Evolutionary conservation across 768 basidiomycete genomes (phyloP).

Genomic region (Hirschioporus abietinus): DNA sequence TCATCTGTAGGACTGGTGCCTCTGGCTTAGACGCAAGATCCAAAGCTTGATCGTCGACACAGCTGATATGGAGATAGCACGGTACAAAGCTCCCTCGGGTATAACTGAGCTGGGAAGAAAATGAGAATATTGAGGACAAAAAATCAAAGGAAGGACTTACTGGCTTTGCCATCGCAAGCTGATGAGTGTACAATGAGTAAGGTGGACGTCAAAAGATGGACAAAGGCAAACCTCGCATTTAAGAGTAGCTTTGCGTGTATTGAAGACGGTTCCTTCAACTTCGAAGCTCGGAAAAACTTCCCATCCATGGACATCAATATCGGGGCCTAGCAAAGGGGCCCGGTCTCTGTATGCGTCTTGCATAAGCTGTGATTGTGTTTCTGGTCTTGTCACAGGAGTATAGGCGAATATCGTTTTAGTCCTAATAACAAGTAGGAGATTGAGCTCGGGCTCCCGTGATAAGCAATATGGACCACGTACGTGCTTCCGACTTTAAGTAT

Average conservation of each 20-base stretch:
- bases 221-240: background rate
- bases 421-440: background rate
- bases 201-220: background rate
- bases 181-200: background rate
- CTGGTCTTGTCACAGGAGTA: background rate
- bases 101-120: conserved; percentile 29
- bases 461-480: background rate
- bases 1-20: background rate
- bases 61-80: conserved; percentile 38
- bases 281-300: conserved; percentile 2
- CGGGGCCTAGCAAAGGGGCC: conserved; percentile 1
- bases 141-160: conserved; percentile 21
- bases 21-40: conserved; percentile 40
- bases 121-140: background rate
- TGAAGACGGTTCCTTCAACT: background rate
- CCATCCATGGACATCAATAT: conserved; percentile 6
- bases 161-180: conserved; percentile 1
- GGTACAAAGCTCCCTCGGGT: conserved; percentile 47
- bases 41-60: conserved; percentile 43
- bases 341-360: conserved; percentile 3
- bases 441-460: background rate
- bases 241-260: background rate
- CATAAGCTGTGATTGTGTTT: background rate
- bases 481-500: background rate
- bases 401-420: background rate